Conservation (phyloP, 2,329 filamentous ascomycete genomes). For the Colletotrichum sp. region DNA sequence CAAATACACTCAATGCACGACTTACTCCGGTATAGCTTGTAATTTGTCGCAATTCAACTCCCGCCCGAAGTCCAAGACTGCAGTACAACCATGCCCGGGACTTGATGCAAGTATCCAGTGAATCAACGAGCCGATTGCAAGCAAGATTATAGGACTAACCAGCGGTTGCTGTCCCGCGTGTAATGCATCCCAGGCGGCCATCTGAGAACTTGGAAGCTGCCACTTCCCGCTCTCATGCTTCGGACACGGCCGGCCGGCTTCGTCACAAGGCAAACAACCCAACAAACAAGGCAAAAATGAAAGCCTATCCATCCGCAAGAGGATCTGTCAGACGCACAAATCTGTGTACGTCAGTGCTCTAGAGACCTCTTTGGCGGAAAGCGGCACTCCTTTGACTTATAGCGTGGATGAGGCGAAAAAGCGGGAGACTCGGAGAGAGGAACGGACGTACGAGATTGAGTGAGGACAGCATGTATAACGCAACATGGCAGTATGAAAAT, state of each 20-base stretch:
- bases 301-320: background rate
- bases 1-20: background rate
- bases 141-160: background rate
- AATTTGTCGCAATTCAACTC: background rate
- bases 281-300: background rate
- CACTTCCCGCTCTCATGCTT: background rate
- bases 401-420: background rate
- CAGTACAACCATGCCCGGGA: background rate
- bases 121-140: background rate
- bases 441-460: background rate
- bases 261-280: background rate
- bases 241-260: background rate
- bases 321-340: background rate
- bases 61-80: background rate
- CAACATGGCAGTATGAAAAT: background rate
- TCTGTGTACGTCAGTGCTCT: background rate
- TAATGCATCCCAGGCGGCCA: background rate
- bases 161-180: background rate
- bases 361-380: background rate
- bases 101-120: background rate
- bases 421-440: background rate
- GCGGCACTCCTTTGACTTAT: background rate
- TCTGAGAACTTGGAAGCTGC: background rate
- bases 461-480: background rate
- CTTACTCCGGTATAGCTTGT: background rate